These are phyloP conservation scores for Tremella fuciformis DNA, from an alignment of 768 basidiomycete species.

Conservation along the genomic window DNA sequence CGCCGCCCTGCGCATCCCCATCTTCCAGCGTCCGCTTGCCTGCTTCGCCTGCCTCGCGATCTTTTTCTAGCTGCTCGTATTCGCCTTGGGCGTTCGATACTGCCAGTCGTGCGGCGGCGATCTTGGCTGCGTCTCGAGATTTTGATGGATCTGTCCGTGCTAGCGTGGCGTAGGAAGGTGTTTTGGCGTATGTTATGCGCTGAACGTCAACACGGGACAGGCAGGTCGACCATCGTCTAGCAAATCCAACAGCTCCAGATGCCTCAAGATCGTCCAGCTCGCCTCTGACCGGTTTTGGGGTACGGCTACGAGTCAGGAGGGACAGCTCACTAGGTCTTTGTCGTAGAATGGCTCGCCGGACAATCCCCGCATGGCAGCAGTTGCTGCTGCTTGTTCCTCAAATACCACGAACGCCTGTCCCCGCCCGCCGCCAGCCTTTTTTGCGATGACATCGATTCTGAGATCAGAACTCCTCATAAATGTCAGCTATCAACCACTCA, in stretches of 20 bases:
- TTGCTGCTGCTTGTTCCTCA: constrained; percentile 82
- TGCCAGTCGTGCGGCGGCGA: constrained; percentile 47
- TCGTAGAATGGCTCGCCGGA: constrained; percentile 92
- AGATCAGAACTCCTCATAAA: not conserved
- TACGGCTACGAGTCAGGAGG: not conserved
- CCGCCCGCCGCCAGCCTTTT: constrained; percentile 77
- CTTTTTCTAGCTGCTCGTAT: constrained; percentile 55
- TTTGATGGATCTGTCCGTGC: constrained; percentile 64
- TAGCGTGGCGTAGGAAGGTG: constrained; percentile 80
- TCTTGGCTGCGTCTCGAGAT: constrained; percentile 49
- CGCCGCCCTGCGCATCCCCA: constrained; percentile 58
- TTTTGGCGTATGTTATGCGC: constrained; percentile 88
- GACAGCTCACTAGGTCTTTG: constrained; percentile 74
- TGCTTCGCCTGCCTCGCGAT: constrained; percentile 52
- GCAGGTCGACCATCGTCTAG: too few species aligned
- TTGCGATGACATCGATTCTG: constrained; percentile 81
- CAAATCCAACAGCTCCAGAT: too few species aligned
- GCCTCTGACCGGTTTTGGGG: constrained; percentile 12
- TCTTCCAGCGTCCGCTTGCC: constrained; percentile 60
- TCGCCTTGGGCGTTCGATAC: constrained; percentile 54
- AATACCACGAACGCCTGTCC: constrained; percentile 97
- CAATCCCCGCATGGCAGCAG: constrained; percentile 86
- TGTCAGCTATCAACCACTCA: constrained; percentile 21
- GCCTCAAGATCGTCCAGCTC: too few species aligned
- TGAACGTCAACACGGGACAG: constrained; percentile 48